phyloP scores from a whole-genome alignment of 1,284 basidiomycete species.

The Malassezia sp. region DNA sequence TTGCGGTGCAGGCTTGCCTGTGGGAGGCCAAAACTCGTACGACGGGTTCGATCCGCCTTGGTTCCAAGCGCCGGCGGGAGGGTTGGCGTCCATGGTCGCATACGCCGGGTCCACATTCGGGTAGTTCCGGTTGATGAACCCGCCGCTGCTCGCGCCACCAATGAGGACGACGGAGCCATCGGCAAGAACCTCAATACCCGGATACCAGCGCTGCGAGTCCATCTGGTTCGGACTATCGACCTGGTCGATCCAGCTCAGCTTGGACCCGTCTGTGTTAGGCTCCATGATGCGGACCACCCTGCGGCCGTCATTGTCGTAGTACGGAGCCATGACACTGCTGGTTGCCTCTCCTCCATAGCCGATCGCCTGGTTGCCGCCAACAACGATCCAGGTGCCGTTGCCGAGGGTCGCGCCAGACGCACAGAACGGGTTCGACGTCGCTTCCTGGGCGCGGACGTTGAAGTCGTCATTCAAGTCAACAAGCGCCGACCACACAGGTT shows the following conservation, averaged over 20 bases:
- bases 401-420: slow-evolving; percentile 44
- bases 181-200: slow-evolving; percentile 40
- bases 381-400: slow-evolving; percentile 47
- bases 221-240: slow-evolving; percentile 24
- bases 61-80: slow-evolving; percentile 3
- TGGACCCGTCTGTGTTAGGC: slow-evolving; percentile 16
- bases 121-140: slow-evolving; percentile 45
- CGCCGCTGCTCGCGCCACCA: slow-evolving; percentile 38
- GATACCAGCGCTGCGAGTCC: slow-evolving; percentile 40
- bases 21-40: slow-evolving; percentile 41
- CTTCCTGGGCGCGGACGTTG: slow-evolving; percentile 28
- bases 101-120: slow-evolving; percentile 35
- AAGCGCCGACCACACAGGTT: slow-evolving; percentile 38
- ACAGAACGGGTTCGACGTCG: slow-evolving; percentile 48
- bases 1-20: slow-evolving; percentile 13
- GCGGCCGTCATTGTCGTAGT: slow-evolving; percentile 38
- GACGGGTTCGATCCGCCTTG: slow-evolving; percentile 34
- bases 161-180: slow-evolving; percentile 41
- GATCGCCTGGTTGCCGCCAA: slow-evolving; percentile 47
- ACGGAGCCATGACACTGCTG: slow-evolving; percentile 17
- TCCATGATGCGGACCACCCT: slow-evolving; percentile 41
- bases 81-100: slow-evolving; percentile 20
- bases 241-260: slow-evolving; percentile 30
- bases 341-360: slow-evolving; percentile 32
- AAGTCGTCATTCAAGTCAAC: slow-evolving; percentile 29